A percentile compares a stretch with the other conserved stretches of the same genome.
Conservation (phyloP, 257 asterid genomes). For the Solanum pimpinellifolium region DNA sequence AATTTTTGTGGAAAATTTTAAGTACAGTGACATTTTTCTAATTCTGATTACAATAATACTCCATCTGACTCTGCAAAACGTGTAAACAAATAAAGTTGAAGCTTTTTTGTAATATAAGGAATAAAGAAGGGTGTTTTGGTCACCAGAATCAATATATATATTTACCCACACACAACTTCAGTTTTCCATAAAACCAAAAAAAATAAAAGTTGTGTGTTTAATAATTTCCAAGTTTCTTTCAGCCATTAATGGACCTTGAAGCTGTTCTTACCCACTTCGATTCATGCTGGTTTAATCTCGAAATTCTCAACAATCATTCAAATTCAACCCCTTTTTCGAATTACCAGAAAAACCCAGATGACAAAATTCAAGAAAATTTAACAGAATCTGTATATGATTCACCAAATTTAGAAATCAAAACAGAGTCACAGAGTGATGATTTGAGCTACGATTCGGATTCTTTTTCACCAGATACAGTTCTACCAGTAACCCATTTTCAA, state of each 20-base stretch:
- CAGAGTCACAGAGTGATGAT: conserved; percentile 20
- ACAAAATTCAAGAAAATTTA: not conserved
- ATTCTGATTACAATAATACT: not conserved
- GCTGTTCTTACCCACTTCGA: conserved; percentile 26
- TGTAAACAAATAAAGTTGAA: conserved; percentile 9
- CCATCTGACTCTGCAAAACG: not conserved
- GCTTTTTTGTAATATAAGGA: not conserved
- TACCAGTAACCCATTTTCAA: not conserved
- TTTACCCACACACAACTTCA: not conserved
- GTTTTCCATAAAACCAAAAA: not conserved
- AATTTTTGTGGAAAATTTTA: not conserved
- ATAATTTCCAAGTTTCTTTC: not conserved
- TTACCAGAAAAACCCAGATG: not conserved
- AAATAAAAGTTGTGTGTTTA: not conserved
- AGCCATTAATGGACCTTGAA: conserved; percentile 26
- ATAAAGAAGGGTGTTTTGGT: not conserved
- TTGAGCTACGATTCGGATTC: conserved; percentile 3
- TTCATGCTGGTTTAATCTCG: conserved; percentile 25
- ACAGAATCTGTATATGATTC: not conserved
- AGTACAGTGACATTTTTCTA: not conserved
- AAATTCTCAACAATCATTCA: conserved; percentile 5
- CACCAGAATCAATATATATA: not conserved
- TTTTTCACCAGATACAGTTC: conserved; percentile 26
- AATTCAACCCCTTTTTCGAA: not conserved
- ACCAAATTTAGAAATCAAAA: not conserved